A percentile compares a stretch with the other conserved stretches of the same genome.
Conservation (phyloP, 305 asterid species). For the Fraxinus ornus region DNA sequence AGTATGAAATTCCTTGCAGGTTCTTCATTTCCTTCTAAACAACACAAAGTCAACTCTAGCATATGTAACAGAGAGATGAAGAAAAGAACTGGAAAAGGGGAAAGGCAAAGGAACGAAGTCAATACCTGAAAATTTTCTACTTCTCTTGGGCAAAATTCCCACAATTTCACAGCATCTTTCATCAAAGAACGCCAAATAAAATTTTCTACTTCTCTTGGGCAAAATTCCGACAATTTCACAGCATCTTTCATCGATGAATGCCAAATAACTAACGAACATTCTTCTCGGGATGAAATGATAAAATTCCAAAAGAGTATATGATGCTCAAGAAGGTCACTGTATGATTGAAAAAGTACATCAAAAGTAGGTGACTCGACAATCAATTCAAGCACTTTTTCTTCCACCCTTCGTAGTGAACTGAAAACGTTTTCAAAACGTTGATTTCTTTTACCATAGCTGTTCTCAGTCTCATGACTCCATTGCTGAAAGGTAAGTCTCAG, state of each 20-base stretch:
- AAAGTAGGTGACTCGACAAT: conserved; percentile 55
- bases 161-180: conserved; percentile 51
- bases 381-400: conserved; percentile 60
- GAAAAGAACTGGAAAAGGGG: background rate
- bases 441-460: conserved; percentile 25
- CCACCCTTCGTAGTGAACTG: conserved; percentile 51
- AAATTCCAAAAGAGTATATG: conserved; percentile 75
- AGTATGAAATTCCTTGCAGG: conserved; percentile 37
- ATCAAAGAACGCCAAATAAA: conserved; percentile 39
- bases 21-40: conserved; percentile 53
- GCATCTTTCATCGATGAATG: conserved; percentile 57
- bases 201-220: conserved; percentile 54
- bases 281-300: conserved; percentile 45
- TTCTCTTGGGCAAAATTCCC: conserved; percentile 54
- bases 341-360: conserved; percentile 54
- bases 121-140: conserved; percentile 59
- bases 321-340: conserved; percentile 65
- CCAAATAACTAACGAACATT: conserved; percentile 52
- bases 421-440: conserved; percentile 45
- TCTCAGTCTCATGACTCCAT: conserved; percentile 59
- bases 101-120: conserved; percentile 12
- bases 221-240: conserved; percentile 41
- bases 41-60: conserved; percentile 14
- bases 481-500: conserved; percentile 74
- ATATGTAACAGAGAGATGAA: conserved; percentile 7